These are phyloP conservation scores for Trebouxia sp. DNA, from an alignment of 139 green algal species.

Conservation along the genomic window DNA sequence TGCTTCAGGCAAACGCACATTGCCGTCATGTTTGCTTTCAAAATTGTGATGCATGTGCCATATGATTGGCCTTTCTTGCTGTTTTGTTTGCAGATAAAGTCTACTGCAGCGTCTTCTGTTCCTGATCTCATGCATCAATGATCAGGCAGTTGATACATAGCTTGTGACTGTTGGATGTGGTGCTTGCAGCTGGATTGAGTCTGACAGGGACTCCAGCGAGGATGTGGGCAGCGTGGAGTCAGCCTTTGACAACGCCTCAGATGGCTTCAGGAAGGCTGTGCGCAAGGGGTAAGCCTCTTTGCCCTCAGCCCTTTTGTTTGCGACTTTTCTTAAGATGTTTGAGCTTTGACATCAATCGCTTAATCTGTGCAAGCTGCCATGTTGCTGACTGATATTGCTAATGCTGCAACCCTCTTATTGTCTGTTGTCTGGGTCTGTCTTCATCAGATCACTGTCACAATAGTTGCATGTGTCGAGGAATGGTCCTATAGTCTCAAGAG, in stretches of 20 bases:
- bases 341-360: neutral
- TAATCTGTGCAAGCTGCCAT: neutral
- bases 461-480: too few species aligned
- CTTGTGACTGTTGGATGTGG: neutral
- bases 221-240: neutral
- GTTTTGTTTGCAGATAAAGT: too few species aligned
- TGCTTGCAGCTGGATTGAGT: constrained; percentile 23
- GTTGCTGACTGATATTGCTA: neutral
- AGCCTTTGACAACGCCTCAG: constrained; percentile 5
- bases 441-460: too few species aligned
- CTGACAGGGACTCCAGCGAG: neutral
- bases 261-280: neutral
- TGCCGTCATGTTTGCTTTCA: too few species aligned
- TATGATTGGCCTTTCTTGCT: too few species aligned
- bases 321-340: neutral
- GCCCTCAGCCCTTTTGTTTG: neutral
- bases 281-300: neutral
- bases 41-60: too few species aligned
- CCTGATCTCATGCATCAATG: too few species aligned
- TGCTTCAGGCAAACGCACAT: too few species aligned
- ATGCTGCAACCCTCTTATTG: neutral
- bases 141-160: too few species aligned
- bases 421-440: neutral
- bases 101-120: too few species aligned
- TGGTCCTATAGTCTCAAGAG: too few species aligned